These are phyloP conservation scores for Tolypocladium sp. DNA, from an alignment of 2,329 filamentous ascomycete genomes.

Conservation along the genomic window DNA sequence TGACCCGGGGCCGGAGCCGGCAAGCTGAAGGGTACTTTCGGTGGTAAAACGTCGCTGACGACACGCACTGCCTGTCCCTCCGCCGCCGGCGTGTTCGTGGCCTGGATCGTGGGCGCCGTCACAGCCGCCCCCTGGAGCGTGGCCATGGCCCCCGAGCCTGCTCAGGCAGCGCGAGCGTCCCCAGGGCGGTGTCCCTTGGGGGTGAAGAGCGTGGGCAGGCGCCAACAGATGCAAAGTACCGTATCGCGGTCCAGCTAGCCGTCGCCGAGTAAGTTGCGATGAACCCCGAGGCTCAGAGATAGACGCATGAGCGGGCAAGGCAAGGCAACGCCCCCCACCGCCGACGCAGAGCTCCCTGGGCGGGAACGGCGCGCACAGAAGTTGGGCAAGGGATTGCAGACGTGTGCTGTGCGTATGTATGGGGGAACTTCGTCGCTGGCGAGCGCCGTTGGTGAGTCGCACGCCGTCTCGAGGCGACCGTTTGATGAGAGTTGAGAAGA, in stretches of 20 bases:
- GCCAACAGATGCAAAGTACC: not conserved
- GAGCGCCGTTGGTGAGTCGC: not conserved
- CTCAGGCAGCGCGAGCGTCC: not conserved
- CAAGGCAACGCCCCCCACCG: not conserved
- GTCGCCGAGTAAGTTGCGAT: not conserved
- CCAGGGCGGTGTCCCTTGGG: not conserved
- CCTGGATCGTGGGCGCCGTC: not conserved
- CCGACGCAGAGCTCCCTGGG: not conserved
- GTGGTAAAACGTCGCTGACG: conserved; percentile 12
- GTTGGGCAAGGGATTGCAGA: not conserved
- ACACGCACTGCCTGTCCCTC: conserved; percentile 4
- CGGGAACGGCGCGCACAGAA: too few relatives aligned
- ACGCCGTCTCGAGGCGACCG: not conserved
- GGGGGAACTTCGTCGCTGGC: not conserved
- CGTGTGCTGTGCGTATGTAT: too few relatives aligned
- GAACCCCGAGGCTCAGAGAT: not conserved
- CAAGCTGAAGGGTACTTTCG: not conserved
- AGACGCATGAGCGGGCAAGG: not conserved
- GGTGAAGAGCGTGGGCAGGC: not conserved
- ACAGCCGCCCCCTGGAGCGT: not conserved
- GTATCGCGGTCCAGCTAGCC: not conserved
- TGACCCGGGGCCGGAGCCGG: not conserved
- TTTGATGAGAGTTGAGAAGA: not conserved
- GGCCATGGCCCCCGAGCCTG: not conserved
- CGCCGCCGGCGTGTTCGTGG: not conserved